Conservation (phyloP, 805 yeast genomes). For the Yamadazyma takamatsuzukensis region DNA sequence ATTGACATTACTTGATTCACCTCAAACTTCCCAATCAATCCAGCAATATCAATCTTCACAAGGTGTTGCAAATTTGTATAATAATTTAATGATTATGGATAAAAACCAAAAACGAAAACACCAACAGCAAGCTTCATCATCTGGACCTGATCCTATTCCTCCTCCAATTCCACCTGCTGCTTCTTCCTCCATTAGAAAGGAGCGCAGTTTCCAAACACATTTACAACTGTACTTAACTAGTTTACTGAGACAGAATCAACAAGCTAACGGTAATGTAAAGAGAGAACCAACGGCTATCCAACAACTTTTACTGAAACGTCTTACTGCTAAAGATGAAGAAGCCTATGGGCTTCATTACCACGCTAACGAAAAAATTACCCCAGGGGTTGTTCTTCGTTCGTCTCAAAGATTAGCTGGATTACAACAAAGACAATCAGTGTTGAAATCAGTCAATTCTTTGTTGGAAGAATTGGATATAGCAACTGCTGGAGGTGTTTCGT, state of each 20-base stretch:
- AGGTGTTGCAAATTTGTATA: constrained; percentile 84
- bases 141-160: constrained; percentile 43
- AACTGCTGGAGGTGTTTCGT: constrained; percentile 43
- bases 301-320: constrained; percentile 47
- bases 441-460: constrained; percentile 67
- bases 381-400: constrained; percentile 84
- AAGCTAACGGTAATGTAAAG: constrained; percentile 16
- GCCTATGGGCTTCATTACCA: constrained; percentile 81
- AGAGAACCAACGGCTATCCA: constrained; percentile 38
- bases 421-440: constrained; percentile 62
- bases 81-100: constrained; percentile 68
- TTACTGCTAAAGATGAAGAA: constrained; percentile 75
- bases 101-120: constrained; percentile 55
- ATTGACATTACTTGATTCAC: constrained; percentile 78
- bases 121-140: constrained; percentile 31
- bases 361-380: constrained; percentile 59
- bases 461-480: constrained; percentile 80
- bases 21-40: constrained; percentile 71
- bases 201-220: constrained; percentile 42
- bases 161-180: constrained; percentile 58
- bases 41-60: constrained; percentile 79
- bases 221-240: constrained; percentile 41
- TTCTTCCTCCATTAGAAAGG: constrained; percentile 44
- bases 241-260: constrained; percentile 30
- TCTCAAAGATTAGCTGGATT: constrained; percentile 44